Percentiles rank a stretch among this genome's conserved stretches.
Conservation (phyloP, 208 protist genomes). For the Trichomonas tenax region DNA sequence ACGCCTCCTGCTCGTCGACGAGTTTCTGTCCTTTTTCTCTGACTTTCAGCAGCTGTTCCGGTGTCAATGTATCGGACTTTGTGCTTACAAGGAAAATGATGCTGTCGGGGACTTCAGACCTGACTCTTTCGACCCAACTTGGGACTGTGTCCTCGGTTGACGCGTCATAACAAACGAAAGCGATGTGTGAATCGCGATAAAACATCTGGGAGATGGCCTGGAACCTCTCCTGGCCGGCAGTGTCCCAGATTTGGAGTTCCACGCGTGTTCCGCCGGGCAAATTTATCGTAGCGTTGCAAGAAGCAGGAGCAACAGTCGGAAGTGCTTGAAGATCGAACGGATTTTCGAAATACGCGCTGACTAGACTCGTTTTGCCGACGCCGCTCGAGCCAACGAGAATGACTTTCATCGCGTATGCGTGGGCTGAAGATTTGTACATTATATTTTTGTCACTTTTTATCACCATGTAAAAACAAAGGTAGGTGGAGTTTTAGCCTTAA, state of each 20-base stretch:
- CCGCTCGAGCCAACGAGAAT: neutral
- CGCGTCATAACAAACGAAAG: neutral
- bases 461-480: too few species aligned
- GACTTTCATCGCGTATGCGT: neutral
- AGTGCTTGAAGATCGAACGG: neutral
- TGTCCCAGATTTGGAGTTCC: slow-evolving; percentile 3
- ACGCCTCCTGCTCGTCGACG: neutral
- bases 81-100: neutral
- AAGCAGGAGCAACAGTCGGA: neutral
- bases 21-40: neutral
- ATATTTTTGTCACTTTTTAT: neutral
- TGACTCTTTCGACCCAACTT: neutral
- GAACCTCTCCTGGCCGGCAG: neutral
- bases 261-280: neutral
- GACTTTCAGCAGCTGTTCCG: neutral
- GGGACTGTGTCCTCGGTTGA: neutral
- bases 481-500: too few species aligned
- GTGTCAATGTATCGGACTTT: neutral
- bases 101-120: neutral
- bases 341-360: slow-evolving; percentile 11
- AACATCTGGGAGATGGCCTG: slow-evolving; percentile 11
- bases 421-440: neutral
- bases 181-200: slow-evolving; percentile 6
- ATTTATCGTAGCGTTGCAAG: neutral
- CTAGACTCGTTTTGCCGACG: neutral